Conservation (phyloP, 306 rosid species). For the Gillenia trifoliata region DNA sequence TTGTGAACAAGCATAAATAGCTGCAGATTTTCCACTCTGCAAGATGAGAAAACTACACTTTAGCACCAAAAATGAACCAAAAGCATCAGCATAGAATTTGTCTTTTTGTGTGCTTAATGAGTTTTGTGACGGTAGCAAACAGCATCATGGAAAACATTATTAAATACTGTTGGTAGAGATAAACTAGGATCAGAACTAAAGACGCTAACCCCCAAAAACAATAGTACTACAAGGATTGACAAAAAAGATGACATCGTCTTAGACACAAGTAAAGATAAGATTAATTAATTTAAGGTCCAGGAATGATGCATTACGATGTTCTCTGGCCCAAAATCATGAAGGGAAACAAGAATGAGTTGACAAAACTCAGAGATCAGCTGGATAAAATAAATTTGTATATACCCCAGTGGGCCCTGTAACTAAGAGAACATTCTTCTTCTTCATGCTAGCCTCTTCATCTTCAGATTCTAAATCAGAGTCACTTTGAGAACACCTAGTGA, state of each 20-base stretch:
- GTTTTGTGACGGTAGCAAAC: neutral
- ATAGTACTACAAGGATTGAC: neutral
- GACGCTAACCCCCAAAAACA: neutral
- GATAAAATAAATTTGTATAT: conserved; percentile 19
- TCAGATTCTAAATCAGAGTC: conserved; percentile 44
- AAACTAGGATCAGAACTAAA: neutral
- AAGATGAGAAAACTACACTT: conserved; percentile 27
- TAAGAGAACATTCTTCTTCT: conserved; percentile 65
- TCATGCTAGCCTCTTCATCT: conserved; percentile 35
- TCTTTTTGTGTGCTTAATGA: neutral
- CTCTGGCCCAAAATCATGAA: neutral
- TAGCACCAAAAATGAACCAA: conserved; percentile 12
- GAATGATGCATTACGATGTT: neutral
- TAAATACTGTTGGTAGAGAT: neutral
- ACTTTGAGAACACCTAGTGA: conserved; percentile 32
- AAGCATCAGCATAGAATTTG: conserved; percentile 11
- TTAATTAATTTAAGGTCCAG: neutral
- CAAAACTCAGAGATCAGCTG: neutral
- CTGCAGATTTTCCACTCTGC: conserved; percentile 98
- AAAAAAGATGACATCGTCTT: neutral
- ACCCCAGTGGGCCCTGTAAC: conserved; percentile 91
- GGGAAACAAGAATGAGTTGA: neutral
- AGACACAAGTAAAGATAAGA: neutral
- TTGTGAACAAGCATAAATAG: conserved; percentile 86
- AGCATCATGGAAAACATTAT: neutral